These are phyloP conservation scores for Rheum nobile DNA, from an alignment of 148 eudicot genomes.

Conservation along the genomic window DNA sequence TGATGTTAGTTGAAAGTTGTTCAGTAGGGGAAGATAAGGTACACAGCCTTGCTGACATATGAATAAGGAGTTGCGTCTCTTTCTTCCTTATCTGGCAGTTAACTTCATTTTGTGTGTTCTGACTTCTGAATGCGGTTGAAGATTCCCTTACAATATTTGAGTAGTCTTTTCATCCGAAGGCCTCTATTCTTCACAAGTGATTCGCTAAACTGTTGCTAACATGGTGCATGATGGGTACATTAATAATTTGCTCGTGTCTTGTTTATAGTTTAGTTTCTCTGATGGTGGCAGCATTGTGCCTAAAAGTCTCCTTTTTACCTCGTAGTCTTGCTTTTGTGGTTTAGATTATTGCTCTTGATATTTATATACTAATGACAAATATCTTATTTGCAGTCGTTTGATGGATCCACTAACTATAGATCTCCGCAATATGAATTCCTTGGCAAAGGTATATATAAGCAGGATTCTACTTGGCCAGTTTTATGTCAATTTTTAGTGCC, in stretches of 20 bases:
- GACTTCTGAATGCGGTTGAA: background rate
- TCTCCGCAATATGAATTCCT: conserved; percentile 77
- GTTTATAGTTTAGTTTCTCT: background rate
- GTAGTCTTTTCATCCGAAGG: background rate
- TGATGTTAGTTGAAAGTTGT: background rate
- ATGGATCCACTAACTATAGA: conserved; percentile 83
- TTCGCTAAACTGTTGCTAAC: background rate
- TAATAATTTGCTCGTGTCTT: background rate
- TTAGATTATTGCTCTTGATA: background rate
- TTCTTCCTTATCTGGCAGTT: background rate
- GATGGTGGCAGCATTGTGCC: background rate
- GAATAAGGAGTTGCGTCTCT: background rate
- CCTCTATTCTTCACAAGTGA: background rate
- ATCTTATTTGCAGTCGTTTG: conserved; percentile 52
- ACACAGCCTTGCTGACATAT: background rate
- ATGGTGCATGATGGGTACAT: background rate
- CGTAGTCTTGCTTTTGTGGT: background rate
- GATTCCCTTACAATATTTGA: background rate
- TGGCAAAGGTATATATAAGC: conserved; percentile 61
- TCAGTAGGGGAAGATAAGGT: background rate
- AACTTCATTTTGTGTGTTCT: background rate
- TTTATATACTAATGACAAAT: background rate
- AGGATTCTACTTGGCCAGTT: background rate
- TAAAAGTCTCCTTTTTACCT: background rate
- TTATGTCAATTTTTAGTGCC: background rate